phyloP scores from a whole-genome alignment of 2,329 filamentous ascomycete species.

The Teratosphaeriaceae sp. region DNA sequence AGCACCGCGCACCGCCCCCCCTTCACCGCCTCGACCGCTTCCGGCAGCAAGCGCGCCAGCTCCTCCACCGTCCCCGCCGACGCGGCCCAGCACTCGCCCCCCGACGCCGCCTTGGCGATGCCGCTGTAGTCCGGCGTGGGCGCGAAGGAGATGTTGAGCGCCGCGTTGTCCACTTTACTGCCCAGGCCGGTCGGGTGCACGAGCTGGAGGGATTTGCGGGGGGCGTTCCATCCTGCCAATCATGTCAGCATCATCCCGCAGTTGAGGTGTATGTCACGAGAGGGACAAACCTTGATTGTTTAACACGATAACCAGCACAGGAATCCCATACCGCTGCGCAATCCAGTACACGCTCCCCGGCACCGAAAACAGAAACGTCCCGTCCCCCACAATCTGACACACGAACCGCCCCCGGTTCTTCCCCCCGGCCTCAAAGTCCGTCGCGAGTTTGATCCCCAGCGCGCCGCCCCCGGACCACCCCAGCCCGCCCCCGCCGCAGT shows the following conservation, averaged over 20 bases:
- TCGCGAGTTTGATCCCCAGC: slow-evolving; percentile 68
- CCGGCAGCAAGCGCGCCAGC: slow-evolving; percentile 45
- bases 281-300: slow-evolving; percentile 54
- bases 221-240: slow-evolving; percentile 57
- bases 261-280: no score
- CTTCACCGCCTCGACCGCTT: slow-evolving; percentile 54
- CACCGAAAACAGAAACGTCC: slow-evolving; percentile 60
- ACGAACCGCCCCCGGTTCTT: slow-evolving; percentile 52
- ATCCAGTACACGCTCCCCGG: slow-evolving; percentile 65
- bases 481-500: slow-evolving; percentile 72
- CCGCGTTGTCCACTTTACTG: slow-evolving; percentile 54
- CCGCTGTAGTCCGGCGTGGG: slow-evolving; percentile 62
- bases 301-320: slow-evolving; percentile 58
- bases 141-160: slow-evolving; percentile 60
- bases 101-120: slow-evolving; percentile 59
- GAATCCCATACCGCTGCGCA: slow-evolving; percentile 57
- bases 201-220: slow-evolving; percentile 52
- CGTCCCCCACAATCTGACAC: slow-evolving; percentile 60
- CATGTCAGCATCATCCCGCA: background rate
- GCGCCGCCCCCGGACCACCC: slow-evolving; percentile 74
- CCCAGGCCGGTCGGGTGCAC: slow-evolving; percentile 60
- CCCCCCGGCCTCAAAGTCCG: slow-evolving; percentile 45
- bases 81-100: slow-evolving; percentile 56
- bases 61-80: slow-evolving; percentile 52
- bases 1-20: slow-evolving; percentile 54